These are phyloP conservation scores for Ascochyta koolunga DNA, from an alignment of 2,329 filamentous ascomycete genomes.

Conservation along the genomic window DNA sequence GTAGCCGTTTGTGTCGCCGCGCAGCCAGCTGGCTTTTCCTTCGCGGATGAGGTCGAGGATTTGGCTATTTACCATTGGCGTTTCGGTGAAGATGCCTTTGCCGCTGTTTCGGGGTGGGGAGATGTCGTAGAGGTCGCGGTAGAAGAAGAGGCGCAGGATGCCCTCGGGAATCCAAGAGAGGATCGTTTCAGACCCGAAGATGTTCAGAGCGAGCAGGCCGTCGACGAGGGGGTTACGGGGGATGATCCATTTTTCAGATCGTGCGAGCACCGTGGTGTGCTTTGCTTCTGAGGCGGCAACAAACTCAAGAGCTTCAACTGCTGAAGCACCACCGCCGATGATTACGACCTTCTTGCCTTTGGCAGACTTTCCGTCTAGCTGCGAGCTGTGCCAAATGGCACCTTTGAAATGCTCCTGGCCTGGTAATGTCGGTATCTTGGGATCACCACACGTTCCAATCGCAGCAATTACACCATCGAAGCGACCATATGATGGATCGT, in stretches of 20 bases:
- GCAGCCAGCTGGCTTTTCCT: slow-evolving; percentile 77
- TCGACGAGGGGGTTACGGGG: slow-evolving; percentile 79
- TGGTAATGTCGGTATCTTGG: slow-evolving; percentile 73
- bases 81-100: slow-evolving; percentile 80
- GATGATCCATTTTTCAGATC: slow-evolving; percentile 87
- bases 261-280: slow-evolving; percentile 74
- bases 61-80: slow-evolving; percentile 86
- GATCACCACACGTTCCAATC: slow-evolving; percentile 79
- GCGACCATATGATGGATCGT: slow-evolving; percentile 69
- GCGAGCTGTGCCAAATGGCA: slow-evolving; percentile 74
- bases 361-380: slow-evolving; percentile 74
- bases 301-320: slow-evolving; percentile 83
- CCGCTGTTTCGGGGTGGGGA: slow-evolving; percentile 61
- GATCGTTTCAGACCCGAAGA: slow-evolving; percentile 77
- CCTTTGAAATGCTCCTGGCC: slow-evolving; percentile 77
- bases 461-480: slow-evolving; percentile 83
- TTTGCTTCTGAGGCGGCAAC: slow-evolving; percentile 69
- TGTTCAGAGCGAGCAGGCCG: slow-evolving; percentile 74
- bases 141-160: slow-evolving; percentile 78
- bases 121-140: slow-evolving; percentile 77
- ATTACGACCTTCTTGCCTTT: slow-evolving; percentile 77
- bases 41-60: slow-evolving; percentile 76
- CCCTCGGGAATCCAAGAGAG: slow-evolving; percentile 80
- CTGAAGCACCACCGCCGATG: slow-evolving; percentile 79
- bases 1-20: slow-evolving; percentile 76